Conservation (phyloP, 2,329 filamentous ascomycete genomes). For the Penicillium sp. region DNA sequence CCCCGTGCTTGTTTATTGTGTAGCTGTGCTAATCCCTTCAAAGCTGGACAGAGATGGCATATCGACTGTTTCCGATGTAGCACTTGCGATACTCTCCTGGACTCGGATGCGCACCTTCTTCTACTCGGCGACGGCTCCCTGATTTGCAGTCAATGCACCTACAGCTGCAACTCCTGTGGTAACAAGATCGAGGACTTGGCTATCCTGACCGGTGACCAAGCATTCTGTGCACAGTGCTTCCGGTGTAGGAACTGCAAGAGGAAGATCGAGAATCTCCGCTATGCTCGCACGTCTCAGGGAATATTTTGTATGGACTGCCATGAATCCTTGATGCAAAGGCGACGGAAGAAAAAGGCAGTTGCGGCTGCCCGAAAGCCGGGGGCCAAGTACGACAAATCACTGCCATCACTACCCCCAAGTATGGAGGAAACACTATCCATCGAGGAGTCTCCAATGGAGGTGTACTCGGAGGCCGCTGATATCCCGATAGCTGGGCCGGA, state of each 20-base stretch:
- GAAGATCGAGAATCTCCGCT: slow-evolving; percentile 96
- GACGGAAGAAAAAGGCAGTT: slow-evolving; percentile 74
- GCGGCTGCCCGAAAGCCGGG: slow-evolving; percentile 39
- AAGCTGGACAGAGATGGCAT: slow-evolving; percentile 96
- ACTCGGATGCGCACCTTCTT: slow-evolving; percentile 95
- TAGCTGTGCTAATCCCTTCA: slow-evolving; percentile 23
- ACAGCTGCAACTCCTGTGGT: slow-evolving; percentile 92
- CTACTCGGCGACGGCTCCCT: slow-evolving; percentile 95
- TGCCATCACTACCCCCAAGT: slow-evolving; percentile 81
- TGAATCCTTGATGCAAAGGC: slow-evolving; percentile 88
- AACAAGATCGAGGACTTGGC: slow-evolving; percentile 98
- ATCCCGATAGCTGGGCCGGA: slow-evolving; percentile 20
- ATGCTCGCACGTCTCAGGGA: slow-evolving; percentile 93
- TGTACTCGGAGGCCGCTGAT: slow-evolving; percentile 56
- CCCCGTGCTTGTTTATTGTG: slow-evolving; percentile 5
- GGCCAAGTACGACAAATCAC: slow-evolving; percentile 79
- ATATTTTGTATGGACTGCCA: slow-evolving; percentile 99
- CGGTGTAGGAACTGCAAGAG: slow-evolving; percentile 96
- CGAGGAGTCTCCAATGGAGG: slow-evolving; percentile 55
- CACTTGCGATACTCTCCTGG: slow-evolving; percentile 88
- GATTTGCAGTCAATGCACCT: slow-evolving; percentile 99
- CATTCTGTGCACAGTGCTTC: slow-evolving; percentile 96
- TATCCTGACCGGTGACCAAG: slow-evolving; percentile 95
- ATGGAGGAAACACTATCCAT: slow-evolving; percentile 57
- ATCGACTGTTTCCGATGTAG: slow-evolving; percentile 98